phyloP scores from a whole-genome alignment of 2,329 filamentous ascomycete species.

The Penicillium sp. region DNA sequence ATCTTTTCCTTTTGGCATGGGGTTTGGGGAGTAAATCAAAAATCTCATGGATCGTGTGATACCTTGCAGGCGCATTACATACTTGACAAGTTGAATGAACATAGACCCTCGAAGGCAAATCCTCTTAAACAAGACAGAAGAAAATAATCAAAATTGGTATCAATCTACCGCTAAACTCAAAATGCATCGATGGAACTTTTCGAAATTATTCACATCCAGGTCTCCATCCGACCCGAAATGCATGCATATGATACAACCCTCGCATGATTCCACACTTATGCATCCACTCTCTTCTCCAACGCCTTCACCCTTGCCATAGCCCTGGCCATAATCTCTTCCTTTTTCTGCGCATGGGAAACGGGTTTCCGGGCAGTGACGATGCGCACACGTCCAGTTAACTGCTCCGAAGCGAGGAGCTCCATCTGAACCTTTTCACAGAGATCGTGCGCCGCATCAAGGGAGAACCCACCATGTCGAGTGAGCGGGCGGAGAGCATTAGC shows the following conservation, averaged over 20 bases:
- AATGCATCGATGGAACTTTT: background rate
- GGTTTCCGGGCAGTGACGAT: conserved; percentile 32
- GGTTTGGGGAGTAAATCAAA: conserved; percentile 24
- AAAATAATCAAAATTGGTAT: no score
- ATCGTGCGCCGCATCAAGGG: conserved; percentile 29
- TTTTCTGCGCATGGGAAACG: conserved; percentile 13
- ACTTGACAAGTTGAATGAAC: conserved; percentile 7
- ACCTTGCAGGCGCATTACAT: conserved; percentile 3
- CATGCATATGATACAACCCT: conserved; percentile 11
- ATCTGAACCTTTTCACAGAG: conserved; percentile 36
- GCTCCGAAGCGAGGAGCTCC: conserved; percentile 30
- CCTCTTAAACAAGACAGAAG: no score
- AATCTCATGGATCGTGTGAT: conserved; percentile 4
- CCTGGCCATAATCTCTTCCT: conserved; percentile 11
- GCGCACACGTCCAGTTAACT: conserved; percentile 23
- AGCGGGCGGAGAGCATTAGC: conserved; percentile 34
- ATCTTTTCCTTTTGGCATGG: conserved; percentile 17
- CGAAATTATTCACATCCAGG: conserved; percentile 1
- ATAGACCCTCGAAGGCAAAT: conserved; percentile 3
- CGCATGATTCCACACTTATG: background rate
- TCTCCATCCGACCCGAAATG: background rate
- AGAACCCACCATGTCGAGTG: conserved; percentile 33
- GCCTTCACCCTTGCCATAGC: conserved; percentile 5
- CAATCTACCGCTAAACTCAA: no score
- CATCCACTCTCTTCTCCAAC: conserved; percentile 1